Base-by-base conservation (phyloP, 164 flowering plant species). In the Saururus chinensis region DNA sequence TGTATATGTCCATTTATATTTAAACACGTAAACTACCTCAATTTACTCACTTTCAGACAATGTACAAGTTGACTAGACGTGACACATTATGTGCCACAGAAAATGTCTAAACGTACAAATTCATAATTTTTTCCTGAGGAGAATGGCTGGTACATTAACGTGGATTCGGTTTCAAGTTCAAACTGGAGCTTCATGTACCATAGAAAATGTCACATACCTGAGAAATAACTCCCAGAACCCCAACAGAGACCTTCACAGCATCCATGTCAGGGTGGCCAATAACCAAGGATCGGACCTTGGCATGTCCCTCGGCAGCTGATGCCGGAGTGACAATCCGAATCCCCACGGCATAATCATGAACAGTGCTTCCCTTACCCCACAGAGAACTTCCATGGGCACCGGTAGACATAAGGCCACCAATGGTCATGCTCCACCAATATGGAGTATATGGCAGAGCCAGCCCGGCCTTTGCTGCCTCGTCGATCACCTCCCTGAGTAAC, bases 371-470 rank as follows among this genome's bases (percentile, higher is more conserved):
- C n/a, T 56, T 70, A 0, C 82, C 81, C 89, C 88, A 84, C 60
- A 88, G 57, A 0, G 88, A 58, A 77, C 96, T 88, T 0, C 96
- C 92, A 64, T 88, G 96, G 0, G 96, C 88, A 16, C 89, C 96
- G 0, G 87, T 88, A 0, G 79, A 78, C 37, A 86, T 41, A 12
- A 88, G 37, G 1, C 92, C 96, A 1, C 92, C 96, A 0, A 84
- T 59, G 0, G 92, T 84, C 64, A 88, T 52, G 0, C 96, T 92
- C 85, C 85, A 86, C 92, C 90, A 88, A 41, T 88, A 86, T 0
- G 96, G 96, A 0, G 87, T 14, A 57, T 81, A 68, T 23, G 90
- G 88, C 68, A 86, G 56, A 0, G 88, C 90, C 40, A 88, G 56
- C 37, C 86, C 84, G 0, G 71, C 82, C 61, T 72, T 68, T 0